phyloP scores from a whole-genome alignment of 306 rosid species.

The Pachyrhizus erosus region DNA sequence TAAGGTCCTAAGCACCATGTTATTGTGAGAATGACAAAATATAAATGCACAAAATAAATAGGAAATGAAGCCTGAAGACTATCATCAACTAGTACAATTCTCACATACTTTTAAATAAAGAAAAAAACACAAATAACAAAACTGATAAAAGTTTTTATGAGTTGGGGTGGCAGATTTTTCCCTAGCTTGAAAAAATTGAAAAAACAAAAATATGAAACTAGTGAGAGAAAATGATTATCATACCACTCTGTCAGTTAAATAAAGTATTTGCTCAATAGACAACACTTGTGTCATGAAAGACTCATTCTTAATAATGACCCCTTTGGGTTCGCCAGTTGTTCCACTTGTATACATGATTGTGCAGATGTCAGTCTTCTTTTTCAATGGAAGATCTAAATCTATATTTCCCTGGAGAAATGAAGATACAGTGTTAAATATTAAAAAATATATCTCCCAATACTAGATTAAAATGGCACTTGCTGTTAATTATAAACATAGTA shows the following conservation, averaged over 20 bases:
- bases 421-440: background rate
- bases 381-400: conserved; percentile 66
- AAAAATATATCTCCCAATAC: background rate
- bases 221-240: conserved; percentile 18
- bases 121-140: background rate
- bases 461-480: conserved; percentile 4
- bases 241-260: conserved; percentile 78
- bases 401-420: conserved; percentile 60
- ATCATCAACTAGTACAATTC: background rate
- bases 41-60: background rate
- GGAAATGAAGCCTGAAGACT: background rate
- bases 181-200: background rate
- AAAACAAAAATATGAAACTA: conserved; percentile 12
- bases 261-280: conserved; percentile 72
- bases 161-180: background rate
- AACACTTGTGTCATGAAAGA: conserved; percentile 80
- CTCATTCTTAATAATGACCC: conserved; percentile 75
- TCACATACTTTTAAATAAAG: background rate
- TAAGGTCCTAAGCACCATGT: background rate
- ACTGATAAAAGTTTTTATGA: background rate
- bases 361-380: conserved; percentile 65
- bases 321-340: conserved; percentile 97
- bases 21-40: background rate
- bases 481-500: background rate
- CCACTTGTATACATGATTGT: conserved; percentile 97